Evolutionary conservation across 23 red algal genomes (phyloP).

Genomic region (Cyanidiococcus yangmingshanensis): DNA sequence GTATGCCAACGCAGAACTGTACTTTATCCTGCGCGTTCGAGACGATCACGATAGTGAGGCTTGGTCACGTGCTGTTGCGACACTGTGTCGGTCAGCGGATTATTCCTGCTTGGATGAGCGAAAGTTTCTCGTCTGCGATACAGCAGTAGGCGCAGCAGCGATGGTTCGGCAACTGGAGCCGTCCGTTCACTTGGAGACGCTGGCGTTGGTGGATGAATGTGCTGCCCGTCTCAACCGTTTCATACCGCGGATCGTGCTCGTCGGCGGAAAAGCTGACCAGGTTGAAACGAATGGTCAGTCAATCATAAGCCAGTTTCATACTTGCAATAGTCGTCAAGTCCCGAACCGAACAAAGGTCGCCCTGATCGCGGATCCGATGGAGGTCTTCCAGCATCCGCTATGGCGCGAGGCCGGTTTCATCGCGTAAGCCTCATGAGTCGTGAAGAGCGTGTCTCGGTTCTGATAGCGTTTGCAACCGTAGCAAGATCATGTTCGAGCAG

Average conservation of each 20-base stretch:
- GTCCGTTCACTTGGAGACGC: not conserved
- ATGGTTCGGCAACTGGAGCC: constrained; percentile 16
- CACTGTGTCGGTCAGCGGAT: not conserved
- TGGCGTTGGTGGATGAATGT: not conserved
- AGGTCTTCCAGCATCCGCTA: not conserved
- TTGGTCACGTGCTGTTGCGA: not conserved
- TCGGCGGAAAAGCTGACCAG: not conserved
- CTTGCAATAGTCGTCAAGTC: not conserved
- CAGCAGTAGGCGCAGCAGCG: not conserved
- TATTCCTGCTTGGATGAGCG: not conserved
- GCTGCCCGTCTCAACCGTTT: not conserved
- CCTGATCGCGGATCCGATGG: not conserved
- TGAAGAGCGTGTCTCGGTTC: too few species aligned
- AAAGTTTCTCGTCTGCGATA: not conserved
- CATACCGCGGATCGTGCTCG: not conserved
- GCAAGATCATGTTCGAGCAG: too few species aligned
- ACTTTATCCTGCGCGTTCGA: not conserved
- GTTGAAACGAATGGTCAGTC: not conserved
- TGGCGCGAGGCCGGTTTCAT: not conserved
- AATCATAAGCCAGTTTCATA: not conserved
- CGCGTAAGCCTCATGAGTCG: too few species aligned
- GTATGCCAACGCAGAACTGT: not conserved
- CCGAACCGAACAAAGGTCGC: not conserved
- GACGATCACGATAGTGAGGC: not conserved
- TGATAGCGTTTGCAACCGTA: too few species aligned